Evolutionary conservation across 2,329 filamentous ascomycete species (phyloP).

Genomic region (Ophiostoma angusticollis): DNA sequence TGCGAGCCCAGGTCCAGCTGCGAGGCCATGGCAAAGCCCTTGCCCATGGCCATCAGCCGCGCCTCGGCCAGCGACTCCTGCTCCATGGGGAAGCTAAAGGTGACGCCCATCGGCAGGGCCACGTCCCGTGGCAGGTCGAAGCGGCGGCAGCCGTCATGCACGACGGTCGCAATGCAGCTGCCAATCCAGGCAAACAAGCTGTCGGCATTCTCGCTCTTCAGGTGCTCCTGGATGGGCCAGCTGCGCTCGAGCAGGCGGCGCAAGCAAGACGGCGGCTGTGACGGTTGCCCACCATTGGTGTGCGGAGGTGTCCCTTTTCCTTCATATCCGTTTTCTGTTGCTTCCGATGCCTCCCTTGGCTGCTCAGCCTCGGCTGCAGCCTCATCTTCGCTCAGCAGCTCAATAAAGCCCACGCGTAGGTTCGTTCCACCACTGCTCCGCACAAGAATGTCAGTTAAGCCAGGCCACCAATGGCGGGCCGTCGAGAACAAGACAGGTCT

Average conservation of each 20-base stretch:
- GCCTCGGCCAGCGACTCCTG: constrained; percentile 51
- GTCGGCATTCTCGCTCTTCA: constrained; percentile 63
- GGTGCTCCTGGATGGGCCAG: constrained; percentile 61
- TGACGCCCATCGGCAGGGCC: constrained; percentile 51
- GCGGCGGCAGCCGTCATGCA: constrained; percentile 40
- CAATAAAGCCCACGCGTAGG: constrained; percentile 54
- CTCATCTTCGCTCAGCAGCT: constrained; percentile 32
- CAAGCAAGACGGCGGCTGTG: constrained; percentile 20
- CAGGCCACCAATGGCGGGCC: no score
- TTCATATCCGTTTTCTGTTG: constrained; percentile 8
- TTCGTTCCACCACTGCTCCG: constrained; percentile 56
- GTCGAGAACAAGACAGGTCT: constrained; percentile 21
- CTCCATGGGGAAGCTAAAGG: constrained; percentile 59
- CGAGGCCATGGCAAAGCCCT: constrained; percentile 52
- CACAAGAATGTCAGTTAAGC: no score
- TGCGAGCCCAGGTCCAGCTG: constrained; percentile 48
- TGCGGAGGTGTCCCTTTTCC: background rate
- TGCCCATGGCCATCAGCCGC: constrained; percentile 55
- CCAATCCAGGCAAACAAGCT: constrained; percentile 75
- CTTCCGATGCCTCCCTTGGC: constrained; percentile 11
- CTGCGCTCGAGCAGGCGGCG: constrained; percentile 51
- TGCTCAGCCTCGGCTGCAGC: background rate
- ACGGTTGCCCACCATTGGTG: background rate
- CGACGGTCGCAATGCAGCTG: constrained; percentile 59
- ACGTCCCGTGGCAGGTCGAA: constrained; percentile 29